Conservation (phyloP, 805 yeast genomes). For the Metschnikowia lunata region DNA sequence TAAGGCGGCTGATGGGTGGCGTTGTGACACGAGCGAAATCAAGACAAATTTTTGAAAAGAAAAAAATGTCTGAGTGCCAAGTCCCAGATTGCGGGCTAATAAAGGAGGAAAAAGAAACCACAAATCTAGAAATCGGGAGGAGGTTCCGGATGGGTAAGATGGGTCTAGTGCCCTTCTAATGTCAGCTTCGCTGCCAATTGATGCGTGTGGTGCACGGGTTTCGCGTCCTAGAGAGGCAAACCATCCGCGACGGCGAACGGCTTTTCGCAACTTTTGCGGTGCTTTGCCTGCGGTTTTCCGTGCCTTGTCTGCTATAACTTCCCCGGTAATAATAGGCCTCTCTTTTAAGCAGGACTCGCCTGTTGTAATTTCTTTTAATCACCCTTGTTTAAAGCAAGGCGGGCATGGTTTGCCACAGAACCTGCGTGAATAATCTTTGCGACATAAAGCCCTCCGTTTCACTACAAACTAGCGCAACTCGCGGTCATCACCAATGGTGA, state of each 20-base stretch:
- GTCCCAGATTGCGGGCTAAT: not conserved
- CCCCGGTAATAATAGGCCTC: not conserved
- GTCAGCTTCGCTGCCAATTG: not conserved
- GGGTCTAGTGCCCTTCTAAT: constrained; percentile 2
- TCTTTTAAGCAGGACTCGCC: not conserved
- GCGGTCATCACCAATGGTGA: no score
- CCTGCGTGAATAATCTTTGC: not conserved
- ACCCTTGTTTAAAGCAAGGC: not conserved
- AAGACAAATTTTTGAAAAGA: no score
- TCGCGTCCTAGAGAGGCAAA: not conserved
- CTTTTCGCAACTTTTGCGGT: not conserved
- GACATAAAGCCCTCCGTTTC: not conserved
- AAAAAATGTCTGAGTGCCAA: not conserved
- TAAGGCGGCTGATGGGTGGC: no score
- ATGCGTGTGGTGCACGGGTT: constrained; percentile 5
- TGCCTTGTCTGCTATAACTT: not conserved
- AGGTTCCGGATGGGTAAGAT: not conserved
- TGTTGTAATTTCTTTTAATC: not conserved
- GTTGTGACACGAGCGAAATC: no score
- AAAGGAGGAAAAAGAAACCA: constrained; percentile 1
- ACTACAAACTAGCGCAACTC: no score
- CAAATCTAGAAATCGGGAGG: constrained; percentile 5
- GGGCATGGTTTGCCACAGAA: not conserved
- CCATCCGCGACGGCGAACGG: constrained; percentile 5
- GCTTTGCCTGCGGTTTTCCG: not conserved